These are phyloP conservation scores for Umbelopsis sp. DNA, from an alignment of 192 early-diverging fungal species.

Conservation along the genomic window DNA sequence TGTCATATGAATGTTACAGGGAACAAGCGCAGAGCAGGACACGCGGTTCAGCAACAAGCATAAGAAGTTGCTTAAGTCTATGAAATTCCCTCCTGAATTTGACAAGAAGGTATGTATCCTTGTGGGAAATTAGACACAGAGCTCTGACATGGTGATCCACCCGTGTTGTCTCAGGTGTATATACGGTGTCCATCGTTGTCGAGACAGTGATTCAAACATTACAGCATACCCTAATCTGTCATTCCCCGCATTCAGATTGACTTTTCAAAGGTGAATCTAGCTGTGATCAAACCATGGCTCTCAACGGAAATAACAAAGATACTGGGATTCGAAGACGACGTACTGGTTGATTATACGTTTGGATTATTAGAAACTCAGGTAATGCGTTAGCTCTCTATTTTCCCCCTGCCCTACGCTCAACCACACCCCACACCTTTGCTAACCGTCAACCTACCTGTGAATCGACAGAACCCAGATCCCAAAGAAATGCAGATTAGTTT, in stretches of 20 bases:
- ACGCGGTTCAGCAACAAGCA: conserved; percentile 80
- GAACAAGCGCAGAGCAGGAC: conserved; percentile 80
- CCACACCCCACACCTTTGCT: background rate
- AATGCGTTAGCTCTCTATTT: conserved; percentile 22
- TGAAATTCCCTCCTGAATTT: conserved; percentile 82
- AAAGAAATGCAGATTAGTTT: conserved; percentile 93
- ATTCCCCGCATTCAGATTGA: conserved; percentile 61
- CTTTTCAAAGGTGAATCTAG: conserved; percentile 86
- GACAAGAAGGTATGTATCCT: conserved; percentile 62
- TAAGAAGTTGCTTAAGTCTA: conserved; percentile 77
- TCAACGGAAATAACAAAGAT: conserved; percentile 66
- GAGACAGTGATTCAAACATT: too few relatives aligned
- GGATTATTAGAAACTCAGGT: conserved; percentile 80
- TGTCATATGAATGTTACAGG: conserved; percentile 37
- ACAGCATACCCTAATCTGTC: background rate
- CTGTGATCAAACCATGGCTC: conserved; percentile 91
- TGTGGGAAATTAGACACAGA: too few relatives aligned
- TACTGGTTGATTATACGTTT: conserved; percentile 85
- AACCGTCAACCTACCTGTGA: background rate
- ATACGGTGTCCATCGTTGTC: too few relatives aligned
- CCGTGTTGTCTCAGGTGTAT: too few relatives aligned
- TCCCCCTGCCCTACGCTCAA: too few relatives aligned
- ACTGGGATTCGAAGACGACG: conserved; percentile 93
- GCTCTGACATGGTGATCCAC: too few relatives aligned
- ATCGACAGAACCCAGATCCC: conserved; percentile 73